Percentiles rank a stretch among this genome's conserved stretches.
Evolutionary conservation across 1,284 basidiomycete species (phyloP).

Genomic region (Cutaneotrichosporon dermatis): DNA sequence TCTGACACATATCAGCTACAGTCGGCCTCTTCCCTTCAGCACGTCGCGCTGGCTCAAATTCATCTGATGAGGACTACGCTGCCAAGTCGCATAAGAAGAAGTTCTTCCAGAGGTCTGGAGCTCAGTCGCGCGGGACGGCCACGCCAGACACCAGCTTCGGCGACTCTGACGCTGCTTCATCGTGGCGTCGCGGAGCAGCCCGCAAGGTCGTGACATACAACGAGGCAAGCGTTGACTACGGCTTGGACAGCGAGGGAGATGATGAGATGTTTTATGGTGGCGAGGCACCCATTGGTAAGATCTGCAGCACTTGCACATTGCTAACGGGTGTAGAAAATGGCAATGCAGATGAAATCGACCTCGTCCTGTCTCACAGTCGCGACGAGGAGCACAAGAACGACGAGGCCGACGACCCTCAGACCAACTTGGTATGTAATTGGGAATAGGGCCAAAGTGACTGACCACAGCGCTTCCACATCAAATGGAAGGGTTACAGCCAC

Average conservation of each 20-base stretch:
- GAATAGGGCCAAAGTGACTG: not conserved
- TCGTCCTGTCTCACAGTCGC: constrained; percentile 72
- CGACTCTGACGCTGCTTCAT: constrained; percentile 54
- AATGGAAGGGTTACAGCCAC: constrained; percentile 92
- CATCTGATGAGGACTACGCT: constrained; percentile 81
- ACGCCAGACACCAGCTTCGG: constrained; percentile 38
- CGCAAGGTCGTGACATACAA: constrained; percentile 75
- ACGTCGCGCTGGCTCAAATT: constrained; percentile 30
- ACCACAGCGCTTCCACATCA: constrained; percentile 82
- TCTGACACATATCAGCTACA: not conserved
- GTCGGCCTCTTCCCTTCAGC: constrained; percentile 14
- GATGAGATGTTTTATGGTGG: constrained; percentile 65
- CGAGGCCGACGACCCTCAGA: constrained; percentile 71
- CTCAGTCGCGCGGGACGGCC: constrained; percentile 37
- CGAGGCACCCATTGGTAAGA: constrained; percentile 34
- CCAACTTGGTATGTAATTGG: constrained; percentile 66
- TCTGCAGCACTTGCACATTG: constrained; percentile 11
- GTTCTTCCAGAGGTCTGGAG: constrained; percentile 51
- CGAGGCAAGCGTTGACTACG: constrained; percentile 50
- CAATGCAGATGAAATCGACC: constrained; percentile 72
- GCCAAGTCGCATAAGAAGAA: constrained; percentile 81
- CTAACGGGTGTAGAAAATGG: constrained; percentile 16
- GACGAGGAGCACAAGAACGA: constrained; percentile 75
- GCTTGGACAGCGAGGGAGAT: constrained; percentile 66
- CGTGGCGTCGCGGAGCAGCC: constrained; percentile 74